Conservation (phyloP, 1,284 basidiomycete species). For the Veloboletus limbatus region DNA sequence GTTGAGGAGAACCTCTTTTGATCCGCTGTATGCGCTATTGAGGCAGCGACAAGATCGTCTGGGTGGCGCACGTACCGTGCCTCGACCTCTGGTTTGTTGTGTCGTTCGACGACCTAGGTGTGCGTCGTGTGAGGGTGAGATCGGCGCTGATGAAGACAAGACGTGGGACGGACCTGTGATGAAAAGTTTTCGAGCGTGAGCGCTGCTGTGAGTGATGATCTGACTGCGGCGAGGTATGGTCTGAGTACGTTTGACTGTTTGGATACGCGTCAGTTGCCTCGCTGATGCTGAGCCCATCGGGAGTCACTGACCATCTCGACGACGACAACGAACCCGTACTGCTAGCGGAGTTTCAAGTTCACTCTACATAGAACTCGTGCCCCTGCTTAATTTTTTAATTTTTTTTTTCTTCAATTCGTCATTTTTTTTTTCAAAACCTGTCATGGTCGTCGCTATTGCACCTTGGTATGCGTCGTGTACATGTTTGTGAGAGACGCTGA, state of each 20-base stretch:
- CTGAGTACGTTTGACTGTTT: conserved; percentile 76
- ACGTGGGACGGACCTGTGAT: conserved; percentile 74
- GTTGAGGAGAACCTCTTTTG: conserved; percentile 92
- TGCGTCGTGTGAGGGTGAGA: conserved; percentile 9
- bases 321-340: conserved; percentile 25
- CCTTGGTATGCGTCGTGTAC: conserved; percentile 49
- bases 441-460: conserved; percentile 59
- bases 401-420: too few relatives aligned
- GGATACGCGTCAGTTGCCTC: conserved; percentile 15
- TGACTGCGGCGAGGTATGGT: conserved; percentile 94
- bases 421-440: conserved; percentile 8
- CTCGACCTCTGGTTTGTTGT: conserved; percentile 96
- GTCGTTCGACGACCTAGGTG: conserved; percentile 84
- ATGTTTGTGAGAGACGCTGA: conserved; percentile 1
- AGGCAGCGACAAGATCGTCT: conserved; percentile 1
- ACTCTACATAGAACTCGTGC: too few relatives aligned
- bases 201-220: conserved; percentile 95
- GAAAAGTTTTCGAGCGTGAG: conserved; percentile 97
- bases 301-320: conserved; percentile 51
- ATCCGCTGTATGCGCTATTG: conserved; percentile 52
- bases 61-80: conserved; percentile 52
- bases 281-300: conserved; percentile 1
- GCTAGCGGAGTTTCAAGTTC: conserved; percentile 38
- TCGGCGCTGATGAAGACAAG: conserved; percentile 5
- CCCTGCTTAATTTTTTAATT: not conserved